A percentile compares a stretch with the other conserved stretches of the same genome.
Conservation (phyloP, 2,329 filamentous ascomycete genomes). For the Pseudophaeomoniella oleicola region DNA sequence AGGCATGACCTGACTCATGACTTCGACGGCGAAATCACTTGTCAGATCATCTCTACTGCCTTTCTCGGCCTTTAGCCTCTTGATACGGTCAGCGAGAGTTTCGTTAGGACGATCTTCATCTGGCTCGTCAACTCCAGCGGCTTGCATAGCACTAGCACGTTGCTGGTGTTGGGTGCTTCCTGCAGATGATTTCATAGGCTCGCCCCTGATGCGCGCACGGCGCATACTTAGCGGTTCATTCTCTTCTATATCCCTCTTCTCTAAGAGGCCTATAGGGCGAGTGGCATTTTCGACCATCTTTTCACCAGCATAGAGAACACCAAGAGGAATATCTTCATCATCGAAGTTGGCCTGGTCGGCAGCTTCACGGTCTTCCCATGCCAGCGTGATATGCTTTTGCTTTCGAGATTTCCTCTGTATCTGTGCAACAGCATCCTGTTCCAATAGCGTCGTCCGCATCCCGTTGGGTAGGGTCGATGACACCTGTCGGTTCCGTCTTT, state of each 20-base stretch:
- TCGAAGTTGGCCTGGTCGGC: slow-evolving; percentile 38
- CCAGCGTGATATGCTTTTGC: slow-evolving; percentile 65
- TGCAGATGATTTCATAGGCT: slow-evolving; percentile 20
- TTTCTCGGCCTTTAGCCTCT: slow-evolving; percentile 23
- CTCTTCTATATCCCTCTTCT: slow-evolving; percentile 74
- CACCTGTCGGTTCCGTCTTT: slow-evolving; percentile 58
- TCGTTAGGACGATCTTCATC: slow-evolving; percentile 23
- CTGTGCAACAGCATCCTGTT: slow-evolving; percentile 82
- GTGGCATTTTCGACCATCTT: slow-evolving; percentile 16
- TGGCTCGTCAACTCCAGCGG: slow-evolving; percentile 2
- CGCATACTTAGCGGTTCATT: slow-evolving; percentile 75
- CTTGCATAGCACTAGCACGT: slow-evolving; percentile 11
- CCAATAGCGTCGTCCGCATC: slow-evolving; percentile 79
- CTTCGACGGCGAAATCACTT: slow-evolving; percentile 27
- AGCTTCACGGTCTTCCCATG: slow-evolving; percentile 62
- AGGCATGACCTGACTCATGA: slow-evolving; percentile 25
- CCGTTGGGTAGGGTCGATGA: slow-evolving; percentile 53
- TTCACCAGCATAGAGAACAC: slow-evolving; percentile 53
- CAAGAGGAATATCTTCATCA: slow-evolving; percentile 81
- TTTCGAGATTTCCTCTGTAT: slow-evolving; percentile 62
- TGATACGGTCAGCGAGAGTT: slow-evolving; percentile 28
- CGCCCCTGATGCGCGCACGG: slow-evolving; percentile 58
- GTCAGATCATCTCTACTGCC: slow-evolving; percentile 16
- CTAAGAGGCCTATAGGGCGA: slow-evolving; percentile 31
- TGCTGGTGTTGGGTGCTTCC: slow-evolving; percentile 10